Base-by-base conservation (phyloP, 441 rosid species). In the Populus hybrid region DNA sequence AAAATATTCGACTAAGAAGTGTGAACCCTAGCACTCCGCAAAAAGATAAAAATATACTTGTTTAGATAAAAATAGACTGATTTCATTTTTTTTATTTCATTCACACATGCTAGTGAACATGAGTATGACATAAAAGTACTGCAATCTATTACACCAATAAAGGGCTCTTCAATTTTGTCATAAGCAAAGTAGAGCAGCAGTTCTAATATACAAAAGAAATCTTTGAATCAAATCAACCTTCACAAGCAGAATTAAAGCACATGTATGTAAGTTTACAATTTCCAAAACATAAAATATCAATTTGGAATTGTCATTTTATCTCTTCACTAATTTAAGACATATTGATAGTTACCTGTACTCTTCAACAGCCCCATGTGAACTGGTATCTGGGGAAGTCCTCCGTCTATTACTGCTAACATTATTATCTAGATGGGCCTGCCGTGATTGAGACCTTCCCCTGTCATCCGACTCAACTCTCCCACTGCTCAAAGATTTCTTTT, bases 391-490 rank as follows among this genome's bases (percentile, higher is more conserved):
- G 66, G 97, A 92, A 80, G 83, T 38, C 69, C 82, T 87, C 79
- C 86, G 75, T 77, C 83, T 86, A 71, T 72, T 84, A 78, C 85
- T 82, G 78, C 81, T 79, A 40, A 72, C 21, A 74, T 77, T 69
- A 67, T 78, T 81, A 30, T 89, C 92, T 0, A 66, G 70, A 81
- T 85, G 88, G 70, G 83, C 75, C 79, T 89, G 94, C 35, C 90
- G 92, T 67, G 90, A 83, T 65, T 84, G 91, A 70, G 96, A 87
- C 84, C 89, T 88, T 83, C 87, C 93, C 79, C 89, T 80, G 72
- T 91, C 97, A 80, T 92, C 98, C 46, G 84, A 74, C 76, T 88
- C 94, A 73, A 79, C 83, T 87, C 88, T 89, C 82, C 83, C 84
- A 79, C 86, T 79, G 75, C 84, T 81, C 77, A 82, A 78, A 61